These are phyloP conservation scores for Claviceps digitariae DNA, from an alignment of 2,329 filamentous ascomycete species.

Conservation along the genomic window DNA sequence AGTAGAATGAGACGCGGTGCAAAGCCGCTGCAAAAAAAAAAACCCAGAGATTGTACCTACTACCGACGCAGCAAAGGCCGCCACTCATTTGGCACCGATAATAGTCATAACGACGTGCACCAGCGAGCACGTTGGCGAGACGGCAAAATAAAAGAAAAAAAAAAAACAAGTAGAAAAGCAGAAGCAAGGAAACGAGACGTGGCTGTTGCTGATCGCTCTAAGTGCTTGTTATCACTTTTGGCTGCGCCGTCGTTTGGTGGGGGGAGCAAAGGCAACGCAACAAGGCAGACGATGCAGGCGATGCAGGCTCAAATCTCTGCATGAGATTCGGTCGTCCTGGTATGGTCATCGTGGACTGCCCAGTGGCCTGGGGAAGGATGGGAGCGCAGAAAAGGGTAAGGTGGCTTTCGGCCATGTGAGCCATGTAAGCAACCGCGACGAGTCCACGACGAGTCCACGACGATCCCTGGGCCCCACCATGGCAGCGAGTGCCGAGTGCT, in stretches of 20 bases:
- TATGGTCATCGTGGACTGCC: not conserved
- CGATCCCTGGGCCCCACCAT: not conserved
- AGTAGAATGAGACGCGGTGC: not conserved
- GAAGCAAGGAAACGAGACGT: not conserved
- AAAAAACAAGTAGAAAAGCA: not conserved
- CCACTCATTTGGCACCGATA: not conserved
- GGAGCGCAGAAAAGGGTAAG: not conserved
- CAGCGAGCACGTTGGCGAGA: not conserved
- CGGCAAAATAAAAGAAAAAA: not conserved
- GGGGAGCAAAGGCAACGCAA: not conserved
- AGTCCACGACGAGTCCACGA: not conserved
- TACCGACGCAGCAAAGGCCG: not conserved
- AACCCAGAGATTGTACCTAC: not conserved
- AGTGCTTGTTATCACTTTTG: not conserved
- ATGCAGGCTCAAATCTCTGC: not conserved
- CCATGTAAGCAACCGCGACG: not conserved
- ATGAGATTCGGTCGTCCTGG: not conserved
- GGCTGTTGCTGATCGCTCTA: not conserved
- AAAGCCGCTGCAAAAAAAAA: not conserved
- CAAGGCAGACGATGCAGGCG: too few species aligned
- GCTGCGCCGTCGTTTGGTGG: not conserved
- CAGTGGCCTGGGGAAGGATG: not conserved
- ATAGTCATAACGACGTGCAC: constrained; percentile 1
- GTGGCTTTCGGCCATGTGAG: not conserved
- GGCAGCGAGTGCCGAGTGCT: too few species aligned